These are phyloP conservation scores for Usnea hakonensis DNA, from an alignment of 495 filamentous ascomycete genomes.

Conservation along the genomic window DNA sequence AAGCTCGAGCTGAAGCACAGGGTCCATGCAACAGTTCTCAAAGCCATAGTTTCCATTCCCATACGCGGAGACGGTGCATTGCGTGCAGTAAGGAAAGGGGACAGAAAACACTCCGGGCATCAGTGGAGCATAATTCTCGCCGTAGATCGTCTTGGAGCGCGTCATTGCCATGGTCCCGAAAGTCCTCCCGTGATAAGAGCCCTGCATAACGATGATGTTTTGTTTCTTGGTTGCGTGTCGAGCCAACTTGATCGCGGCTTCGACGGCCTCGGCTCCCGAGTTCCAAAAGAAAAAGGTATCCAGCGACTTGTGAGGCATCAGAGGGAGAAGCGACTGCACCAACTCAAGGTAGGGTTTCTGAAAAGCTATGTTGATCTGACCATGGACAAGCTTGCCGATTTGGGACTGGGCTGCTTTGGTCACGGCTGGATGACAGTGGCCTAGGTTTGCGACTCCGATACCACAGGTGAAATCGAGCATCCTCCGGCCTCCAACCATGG, in stretches of 20 bases:
- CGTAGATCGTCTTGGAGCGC: slow-evolving; percentile 22
- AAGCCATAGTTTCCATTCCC: slow-evolving; percentile 17
- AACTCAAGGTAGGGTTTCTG: slow-evolving; percentile 22
- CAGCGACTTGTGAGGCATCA: slow-evolving; percentile 22
- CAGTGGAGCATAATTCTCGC: slow-evolving; percentile 22
- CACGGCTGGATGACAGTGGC: slow-evolving; percentile 20
- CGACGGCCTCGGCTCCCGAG: slow-evolving; percentile 44
- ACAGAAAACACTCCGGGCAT: slow-evolving; percentile 25
- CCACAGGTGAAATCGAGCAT: slow-evolving; percentile 21
- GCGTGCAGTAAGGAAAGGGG: slow-evolving; percentile 16
- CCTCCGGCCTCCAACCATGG: slow-evolving; percentile 13
- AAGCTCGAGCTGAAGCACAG: slow-evolving; percentile 16
- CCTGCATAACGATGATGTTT: slow-evolving; percentile 22
- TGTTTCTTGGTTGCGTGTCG: slow-evolving; percentile 31
- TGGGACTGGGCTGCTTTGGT: slow-evolving; percentile 20
- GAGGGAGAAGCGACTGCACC: slow-evolving; percentile 12
- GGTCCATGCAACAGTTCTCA: slow-evolving; percentile 23
- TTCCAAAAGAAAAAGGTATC: slow-evolving; percentile 23
- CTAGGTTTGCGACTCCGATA: slow-evolving; percentile 21
- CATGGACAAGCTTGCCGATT: slow-evolving; percentile 19
- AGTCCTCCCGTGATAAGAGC: slow-evolving; percentile 22
- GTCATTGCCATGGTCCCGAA: slow-evolving; percentile 23
- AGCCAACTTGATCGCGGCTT: slow-evolving; percentile 51
- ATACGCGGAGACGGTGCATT: slow-evolving; percentile 9
- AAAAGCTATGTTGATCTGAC: slow-evolving; percentile 23